Conservation (phyloP, 129 eudicot genomes). For the Solidago caesia region DNA sequence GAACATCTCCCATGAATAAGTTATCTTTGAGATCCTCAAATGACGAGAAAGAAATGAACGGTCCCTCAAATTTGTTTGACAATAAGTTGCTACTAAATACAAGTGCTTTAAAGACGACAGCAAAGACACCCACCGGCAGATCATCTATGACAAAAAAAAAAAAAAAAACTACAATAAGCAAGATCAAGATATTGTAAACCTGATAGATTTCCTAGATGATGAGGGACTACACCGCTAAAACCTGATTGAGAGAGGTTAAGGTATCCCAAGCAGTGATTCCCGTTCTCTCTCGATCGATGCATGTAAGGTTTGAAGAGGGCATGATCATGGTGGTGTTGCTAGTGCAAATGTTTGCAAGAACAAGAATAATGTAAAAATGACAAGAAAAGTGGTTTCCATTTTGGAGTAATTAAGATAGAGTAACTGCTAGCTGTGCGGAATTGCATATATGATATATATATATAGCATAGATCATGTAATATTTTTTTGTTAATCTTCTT, state of each 20-base stretch:
- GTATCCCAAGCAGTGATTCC: neutral
- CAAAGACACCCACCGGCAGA: neutral
- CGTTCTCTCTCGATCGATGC: no score
- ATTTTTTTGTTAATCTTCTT: no score
- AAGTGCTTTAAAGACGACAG: neutral
- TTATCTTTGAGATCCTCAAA: neutral
- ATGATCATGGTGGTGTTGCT: no score
- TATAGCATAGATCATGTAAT: no score
- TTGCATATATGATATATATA: no score
- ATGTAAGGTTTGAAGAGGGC: no score
- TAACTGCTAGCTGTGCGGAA: no score
- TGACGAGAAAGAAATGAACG: neutral
- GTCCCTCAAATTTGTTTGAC: neutral
- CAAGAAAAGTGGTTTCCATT: no score
- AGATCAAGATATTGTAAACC: neutral
- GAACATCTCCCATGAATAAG: neutral
- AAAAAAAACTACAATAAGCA: neutral
- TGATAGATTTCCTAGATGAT: neutral
- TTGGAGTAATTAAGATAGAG: no score
- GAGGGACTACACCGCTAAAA: neutral
- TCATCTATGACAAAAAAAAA: neutral
- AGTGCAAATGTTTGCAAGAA: no score
- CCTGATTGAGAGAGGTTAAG: neutral
- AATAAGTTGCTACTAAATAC: neutral
- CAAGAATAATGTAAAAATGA: no score